Evolutionary conservation across 331 rosid genomes (phyloP).

Genomic region (Pyracantha coccinea): DNA sequence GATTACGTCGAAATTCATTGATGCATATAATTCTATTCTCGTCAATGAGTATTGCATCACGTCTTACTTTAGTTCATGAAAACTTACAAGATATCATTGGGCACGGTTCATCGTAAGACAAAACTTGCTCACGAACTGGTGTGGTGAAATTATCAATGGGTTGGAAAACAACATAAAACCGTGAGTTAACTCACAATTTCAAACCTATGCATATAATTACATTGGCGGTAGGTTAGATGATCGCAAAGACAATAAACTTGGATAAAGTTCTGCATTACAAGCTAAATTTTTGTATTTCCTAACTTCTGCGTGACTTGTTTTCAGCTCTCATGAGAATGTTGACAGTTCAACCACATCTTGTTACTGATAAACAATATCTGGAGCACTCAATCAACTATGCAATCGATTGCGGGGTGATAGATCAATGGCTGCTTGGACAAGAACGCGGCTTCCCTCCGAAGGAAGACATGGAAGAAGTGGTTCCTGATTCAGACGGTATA

Average conservation of each 20-base stretch:
- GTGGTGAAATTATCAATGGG: no score
- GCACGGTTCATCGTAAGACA: not conserved
- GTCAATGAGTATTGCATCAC: not conserved
- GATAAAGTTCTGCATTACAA: not conserved
- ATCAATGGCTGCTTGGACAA: constrained; percentile 76
- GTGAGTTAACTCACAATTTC: no score
- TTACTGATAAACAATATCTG: constrained; percentile 68
- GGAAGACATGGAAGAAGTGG: constrained; percentile 52
- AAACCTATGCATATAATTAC: no score
- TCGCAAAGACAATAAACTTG: not conserved
- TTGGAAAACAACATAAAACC: no score
- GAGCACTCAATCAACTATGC: constrained; percentile 71
- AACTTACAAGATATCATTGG: not conserved
- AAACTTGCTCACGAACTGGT: not conserved
- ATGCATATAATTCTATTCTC: not conserved
- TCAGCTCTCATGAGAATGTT: constrained; percentile 82
- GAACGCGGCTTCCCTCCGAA: constrained; percentile 63
- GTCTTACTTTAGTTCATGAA: not conserved
- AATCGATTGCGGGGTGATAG: constrained; percentile 72
- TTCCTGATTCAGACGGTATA: constrained; percentile 63
- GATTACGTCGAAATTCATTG: not conserved
- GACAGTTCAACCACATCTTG: constrained; percentile 59
- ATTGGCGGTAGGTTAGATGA: no score
- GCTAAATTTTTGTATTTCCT: not conserved
- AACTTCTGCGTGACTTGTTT: constrained; percentile 13